These are phyloP conservation scores for Limnanthes douglasii DNA, from an alignment of 345 rosid species.

Conservation along the genomic window DNA sequence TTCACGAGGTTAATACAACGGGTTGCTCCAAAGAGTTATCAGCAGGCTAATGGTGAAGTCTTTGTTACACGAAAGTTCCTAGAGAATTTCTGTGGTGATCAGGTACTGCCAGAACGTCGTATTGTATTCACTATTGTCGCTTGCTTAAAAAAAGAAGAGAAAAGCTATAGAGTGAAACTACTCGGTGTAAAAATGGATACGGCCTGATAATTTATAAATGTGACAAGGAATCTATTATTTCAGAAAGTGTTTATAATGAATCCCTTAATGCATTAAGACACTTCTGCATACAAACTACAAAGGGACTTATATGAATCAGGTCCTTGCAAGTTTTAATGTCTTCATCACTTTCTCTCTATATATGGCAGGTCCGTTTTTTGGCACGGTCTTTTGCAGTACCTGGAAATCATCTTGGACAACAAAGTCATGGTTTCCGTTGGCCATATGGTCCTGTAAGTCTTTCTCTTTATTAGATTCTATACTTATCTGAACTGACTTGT, in stretches of 20 bases:
- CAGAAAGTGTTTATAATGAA: too few species aligned
- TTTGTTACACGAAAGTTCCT: constrained; percentile 69
- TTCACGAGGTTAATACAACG: constrained; percentile 83
- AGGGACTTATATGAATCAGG: background rate
- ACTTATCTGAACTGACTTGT: too few species aligned
- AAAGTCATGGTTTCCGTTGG: constrained; percentile 95
- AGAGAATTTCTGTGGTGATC: constrained; percentile 93
- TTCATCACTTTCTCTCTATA: background rate
- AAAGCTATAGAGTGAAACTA: too few species aligned
- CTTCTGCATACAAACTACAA: background rate
- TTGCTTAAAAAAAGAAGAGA: too few species aligned
- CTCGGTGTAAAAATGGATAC: too few species aligned
- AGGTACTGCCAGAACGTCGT: too few species aligned
- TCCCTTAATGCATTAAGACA: background rate
- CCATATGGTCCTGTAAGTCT: constrained; percentile 92
- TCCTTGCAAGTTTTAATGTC: background rate
- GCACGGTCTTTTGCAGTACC: constrained; percentile 90
- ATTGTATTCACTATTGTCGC: too few species aligned
- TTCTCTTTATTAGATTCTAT: constrained; percentile 10
- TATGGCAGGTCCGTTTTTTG: constrained; percentile 69
- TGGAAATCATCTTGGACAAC: constrained; percentile 96
- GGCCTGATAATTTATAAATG: too few species aligned
- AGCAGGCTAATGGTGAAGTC: constrained; percentile 90
- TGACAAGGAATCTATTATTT: too few species aligned
- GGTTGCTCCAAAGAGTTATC: constrained; percentile 91